Evolutionary conservation across 805 yeast genomes (phyloP), one percentile per base, ranked within the genome.

Genomic region (Sugiyamaella lignohabitans): DNA sequence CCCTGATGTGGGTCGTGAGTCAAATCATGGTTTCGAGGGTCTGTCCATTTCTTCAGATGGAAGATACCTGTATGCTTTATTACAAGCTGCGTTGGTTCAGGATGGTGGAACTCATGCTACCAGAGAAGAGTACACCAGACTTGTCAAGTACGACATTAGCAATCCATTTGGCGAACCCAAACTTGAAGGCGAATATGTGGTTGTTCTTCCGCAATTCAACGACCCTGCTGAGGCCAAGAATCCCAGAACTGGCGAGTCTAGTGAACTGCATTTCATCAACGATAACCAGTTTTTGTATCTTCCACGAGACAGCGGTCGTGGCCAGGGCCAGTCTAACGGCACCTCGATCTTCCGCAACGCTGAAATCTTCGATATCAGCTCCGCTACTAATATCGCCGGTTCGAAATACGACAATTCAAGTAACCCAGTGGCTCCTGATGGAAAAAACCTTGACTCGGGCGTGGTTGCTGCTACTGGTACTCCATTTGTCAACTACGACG

Each of bases 21-120:
- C 43, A n/a, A 50, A 50, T 44, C 53, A 47, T 34, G 53, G 53
- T n/a, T 42, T 50, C 18, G 53, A 50, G 38, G 53, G 53, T 1
- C 42, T 47, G 36, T 17, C 51, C 22, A 47, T 50, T 22, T 50
- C 53, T 11, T 29, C 44, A 4, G 51, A 50, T 30, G 51, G 51
- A 4, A 27, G 23, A 19, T 40, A 40, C 24, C 37, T 50, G 37
- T 50, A 42, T 32, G 49, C 47, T 8, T 23, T 47, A 27, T 36
- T 50, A 14, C 53, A 50, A 29, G 48, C 49, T 22, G 53, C 53
- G 1, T 29, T 47, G 4, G 53, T 47, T 11, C 53, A 50, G 34
- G 53, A 50, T 27, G 53, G 53, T 20, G 53, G 53, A 11, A 45
- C 48, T 20, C 53, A 50, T 27, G 46, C 50, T 24, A 47, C 53